Percentiles rank a stretch among this genome's conserved stretches.
phyloP scores from a whole-genome alignment of 1,139 yeast genomes.

The Magnusiomyces fungicola region DNA sequence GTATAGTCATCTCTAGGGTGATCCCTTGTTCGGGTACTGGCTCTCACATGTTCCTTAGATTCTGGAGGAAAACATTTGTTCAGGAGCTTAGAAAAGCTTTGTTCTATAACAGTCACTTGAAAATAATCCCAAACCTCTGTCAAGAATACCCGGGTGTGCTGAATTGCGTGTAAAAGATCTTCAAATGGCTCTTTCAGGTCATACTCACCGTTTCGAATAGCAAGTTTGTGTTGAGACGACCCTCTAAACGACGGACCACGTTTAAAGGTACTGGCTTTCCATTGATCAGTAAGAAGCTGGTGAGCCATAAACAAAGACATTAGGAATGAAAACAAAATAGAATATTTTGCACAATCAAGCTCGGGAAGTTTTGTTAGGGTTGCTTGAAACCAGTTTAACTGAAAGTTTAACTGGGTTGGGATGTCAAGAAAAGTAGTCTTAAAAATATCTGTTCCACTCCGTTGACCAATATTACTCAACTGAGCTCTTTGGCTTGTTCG shows the following conservation, averaged over 20 bases:
- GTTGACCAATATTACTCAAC: neutral
- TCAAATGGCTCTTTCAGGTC: neutral
- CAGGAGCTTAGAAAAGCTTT: neutral
- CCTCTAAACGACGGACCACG: neutral
- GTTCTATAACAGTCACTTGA: constrained; percentile 20
- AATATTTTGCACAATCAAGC: constrained; percentile 2
- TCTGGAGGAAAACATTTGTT: constrained; percentile 2
- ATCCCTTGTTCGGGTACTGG: too few species aligned
- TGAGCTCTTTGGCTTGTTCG: neutral
- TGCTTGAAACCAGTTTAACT: constrained; percentile 5
- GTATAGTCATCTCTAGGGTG: too few species aligned
- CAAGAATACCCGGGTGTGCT: constrained; percentile 5
- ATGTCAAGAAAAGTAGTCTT: constrained; percentile 1
- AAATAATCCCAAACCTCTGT: constrained; percentile 22
- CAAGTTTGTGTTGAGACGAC: neutral
- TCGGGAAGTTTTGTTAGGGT: constrained; percentile 1
- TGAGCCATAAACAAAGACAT: neutral
- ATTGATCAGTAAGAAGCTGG: neutral
- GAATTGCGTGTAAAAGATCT: neutral
- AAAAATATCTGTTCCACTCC: constrained; percentile 3
- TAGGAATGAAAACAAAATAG: constrained; percentile 3
- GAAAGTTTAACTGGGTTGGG: neutral
- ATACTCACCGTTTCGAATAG: neutral
- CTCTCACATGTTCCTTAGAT: too few species aligned
- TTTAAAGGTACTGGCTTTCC: neutral